Evolutionary conservation across 1,139 yeast species (phyloP), one percentile per base, ranked within the genome.

Genomic region (Saccharomyces hybrid): DNA sequence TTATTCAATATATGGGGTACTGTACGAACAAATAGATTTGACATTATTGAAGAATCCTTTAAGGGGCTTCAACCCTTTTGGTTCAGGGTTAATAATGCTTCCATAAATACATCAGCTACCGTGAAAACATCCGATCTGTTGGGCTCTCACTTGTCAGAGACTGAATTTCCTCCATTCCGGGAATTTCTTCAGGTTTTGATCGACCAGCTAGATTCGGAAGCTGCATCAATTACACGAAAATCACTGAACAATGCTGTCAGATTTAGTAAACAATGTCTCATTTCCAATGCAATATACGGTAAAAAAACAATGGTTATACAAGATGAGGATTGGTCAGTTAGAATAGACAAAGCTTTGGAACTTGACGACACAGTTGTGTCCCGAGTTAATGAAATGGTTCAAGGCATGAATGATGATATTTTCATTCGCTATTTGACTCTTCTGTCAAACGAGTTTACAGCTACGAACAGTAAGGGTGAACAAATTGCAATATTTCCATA

Each of bases 1-100:
- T 65, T 80, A 53, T 71, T 88, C 46, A 85, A 93, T 64, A 68
- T 90, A 20, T 69, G 86, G 52, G 97, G 90, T 7, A 71, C 88
- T 9, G 72, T 81, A 16, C 64, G 75, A 28, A 70, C 69, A 3
- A 86, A 86, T 61, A 75, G 87, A 52, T 77, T 88, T 1, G 96
- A 89, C 60, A 81, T 85, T 0, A 74, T 84, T 13, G 96, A 90
- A 63, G 97, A 90, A 68, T 86, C 97, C 0, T 70, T 70, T n/a
- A 81, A 81, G 57, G 98, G 98, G 0, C 74, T 93, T 30, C 84
- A 88, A 65, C 97, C 97, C 0, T 81, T 87, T 76, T 74, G 76
- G 75, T 73, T 73, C 54, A 66, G 69, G 51, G 61, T 73, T 7
- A 65, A 75, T 49, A 79, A 76, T 61, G 74, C 82, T 0, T 70